These are phyloP conservation scores for Talaromyces borbonicus DNA, from an alignment of 495 filamentous ascomycete species.

Conservation along the genomic window DNA sequence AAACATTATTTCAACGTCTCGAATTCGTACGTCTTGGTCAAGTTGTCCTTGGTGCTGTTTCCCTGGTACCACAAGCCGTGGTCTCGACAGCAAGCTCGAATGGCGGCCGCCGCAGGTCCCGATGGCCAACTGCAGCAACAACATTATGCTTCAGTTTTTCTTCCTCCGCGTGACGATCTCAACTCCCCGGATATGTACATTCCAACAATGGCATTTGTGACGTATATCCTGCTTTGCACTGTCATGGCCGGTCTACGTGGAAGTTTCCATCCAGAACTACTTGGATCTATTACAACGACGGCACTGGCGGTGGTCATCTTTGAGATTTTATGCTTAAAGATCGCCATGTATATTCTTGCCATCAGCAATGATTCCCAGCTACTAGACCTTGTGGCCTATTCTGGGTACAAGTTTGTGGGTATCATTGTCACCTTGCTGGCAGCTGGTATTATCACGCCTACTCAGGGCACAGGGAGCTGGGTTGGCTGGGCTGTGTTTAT, in stretches of 20 bases:
- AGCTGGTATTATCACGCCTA: slow-evolving; percentile 65
- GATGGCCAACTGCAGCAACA: slow-evolving; percentile 48
- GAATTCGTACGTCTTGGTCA: slow-evolving; percentile 80
- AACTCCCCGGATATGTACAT: slow-evolving; percentile 99
- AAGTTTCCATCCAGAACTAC: slow-evolving; percentile 83
- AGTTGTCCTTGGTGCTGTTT: slow-evolving; percentile 83
- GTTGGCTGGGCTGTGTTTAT: slow-evolving; percentile 79
- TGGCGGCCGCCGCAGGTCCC: slow-evolving; percentile 43
- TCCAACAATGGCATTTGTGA: slow-evolving; percentile 76
- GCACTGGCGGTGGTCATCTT: slow-evolving; percentile 72
- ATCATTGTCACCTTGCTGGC: slow-evolving; percentile 78
- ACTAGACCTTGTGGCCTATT: slow-evolving; percentile 88
- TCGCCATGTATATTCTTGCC: slow-evolving; percentile 83
- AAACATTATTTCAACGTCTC: slow-evolving; percentile 98
- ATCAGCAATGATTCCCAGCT: slow-evolving; percentile 86
- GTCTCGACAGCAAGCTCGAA: slow-evolving; percentile 61
- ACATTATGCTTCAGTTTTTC: slow-evolving; percentile 69
- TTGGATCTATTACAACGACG: slow-evolving; percentile 78
- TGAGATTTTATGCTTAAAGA: slow-evolving; percentile 81
- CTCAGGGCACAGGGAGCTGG: slow-evolving; percentile 74
- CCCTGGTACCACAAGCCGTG: slow-evolving; percentile 96
- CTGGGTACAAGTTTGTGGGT: slow-evolving; percentile 97
- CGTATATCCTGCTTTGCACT: slow-evolving; percentile 88
- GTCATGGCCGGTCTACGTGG: slow-evolving; percentile 87
- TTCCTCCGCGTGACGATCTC: slow-evolving; percentile 91